Evolutionary conservation across 306 rosid species (phyloP).

Genomic region (Prunus mira): DNA sequence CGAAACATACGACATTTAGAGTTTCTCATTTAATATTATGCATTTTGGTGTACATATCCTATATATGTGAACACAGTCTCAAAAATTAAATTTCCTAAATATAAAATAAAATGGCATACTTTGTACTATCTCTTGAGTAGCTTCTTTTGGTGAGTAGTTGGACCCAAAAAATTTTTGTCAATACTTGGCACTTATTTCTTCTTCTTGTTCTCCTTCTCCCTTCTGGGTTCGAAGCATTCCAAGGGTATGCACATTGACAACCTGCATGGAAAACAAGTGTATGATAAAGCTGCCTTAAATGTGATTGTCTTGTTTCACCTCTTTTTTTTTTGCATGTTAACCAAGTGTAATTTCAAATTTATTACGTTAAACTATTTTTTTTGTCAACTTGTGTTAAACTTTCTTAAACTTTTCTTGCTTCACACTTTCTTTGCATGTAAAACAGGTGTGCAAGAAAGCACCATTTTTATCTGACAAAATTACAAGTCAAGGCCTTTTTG

Average conservation of each 20-base stretch:
- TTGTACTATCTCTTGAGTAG: background rate
- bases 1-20: background rate
- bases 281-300: background rate
- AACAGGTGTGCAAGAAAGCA: background rate
- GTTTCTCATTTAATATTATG: background rate
- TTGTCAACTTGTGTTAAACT: too few relatives aligned
- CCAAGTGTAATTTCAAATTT: background rate
- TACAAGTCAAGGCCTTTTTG: background rate
- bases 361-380: too few relatives aligned
- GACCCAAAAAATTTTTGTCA: background rate
- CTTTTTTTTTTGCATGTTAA: background rate
- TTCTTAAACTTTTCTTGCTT: background rate
- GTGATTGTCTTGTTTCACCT: background rate
- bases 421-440: background rate
- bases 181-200: too few relatives aligned
- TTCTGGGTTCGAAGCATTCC: background rate
- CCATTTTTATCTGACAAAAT: too few relatives aligned
- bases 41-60: background rate
- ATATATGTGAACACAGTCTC: background rate
- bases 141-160: background rate
- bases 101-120: background rate
- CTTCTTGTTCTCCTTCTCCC: background rate
- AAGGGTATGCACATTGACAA: background rate
- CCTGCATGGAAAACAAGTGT: background rate
- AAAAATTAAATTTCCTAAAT: background rate